Evolutionary conservation across 805 yeast species (phyloP), one percentile per base, ranked within the genome.

Genomic region (Clavispora vitiphila): DNA sequence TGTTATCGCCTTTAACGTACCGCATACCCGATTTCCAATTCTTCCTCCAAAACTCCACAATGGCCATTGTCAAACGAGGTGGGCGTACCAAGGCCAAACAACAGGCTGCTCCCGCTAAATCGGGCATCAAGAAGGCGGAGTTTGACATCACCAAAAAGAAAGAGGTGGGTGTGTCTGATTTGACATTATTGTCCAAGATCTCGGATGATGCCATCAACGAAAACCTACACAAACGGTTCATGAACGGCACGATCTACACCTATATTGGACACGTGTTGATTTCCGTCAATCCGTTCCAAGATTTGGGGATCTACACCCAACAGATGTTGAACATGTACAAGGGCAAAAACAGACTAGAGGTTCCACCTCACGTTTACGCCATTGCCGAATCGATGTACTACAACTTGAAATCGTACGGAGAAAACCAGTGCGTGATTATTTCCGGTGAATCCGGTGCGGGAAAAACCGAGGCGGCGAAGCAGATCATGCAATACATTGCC

Each of bases 381-480:
- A 89, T 93, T 56, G 99, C 99, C 9, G 99, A 93, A 65, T 69
- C 95, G 26, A 89, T 93, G 96, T 93, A 84, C 64, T 91, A 93
- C 67, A 86, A 91, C 62, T 76, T 93, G 81, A 90, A 90, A 64
- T 84, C 96, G 0, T 93, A 93, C 65, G 80, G 85, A 44, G 98
- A 93, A 55, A 88, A 81, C 58, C 99, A 93, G 62, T 91, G 98
- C 75, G 98, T 93, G 18, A 93, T 93, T 54, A 93, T 93, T 51
- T 86, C 96, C 3, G 98, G 98, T 43, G 98, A 91, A 62, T 86
- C 96, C 1, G 98, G 98, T 48, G 98, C 98, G 4, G 98, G 98
- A 38, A 91, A 91, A 60, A 91, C 98, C 5, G 98, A 91, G 67
- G 97, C 97, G 18, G 97, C 98, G 32, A 91, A 91, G 70, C 80